Percentiles rank a stretch among this genome's conserved stretches.
Evolutionary conservation across 805 yeast species (phyloP).

Genomic region (Torulaspora indica): DNA sequence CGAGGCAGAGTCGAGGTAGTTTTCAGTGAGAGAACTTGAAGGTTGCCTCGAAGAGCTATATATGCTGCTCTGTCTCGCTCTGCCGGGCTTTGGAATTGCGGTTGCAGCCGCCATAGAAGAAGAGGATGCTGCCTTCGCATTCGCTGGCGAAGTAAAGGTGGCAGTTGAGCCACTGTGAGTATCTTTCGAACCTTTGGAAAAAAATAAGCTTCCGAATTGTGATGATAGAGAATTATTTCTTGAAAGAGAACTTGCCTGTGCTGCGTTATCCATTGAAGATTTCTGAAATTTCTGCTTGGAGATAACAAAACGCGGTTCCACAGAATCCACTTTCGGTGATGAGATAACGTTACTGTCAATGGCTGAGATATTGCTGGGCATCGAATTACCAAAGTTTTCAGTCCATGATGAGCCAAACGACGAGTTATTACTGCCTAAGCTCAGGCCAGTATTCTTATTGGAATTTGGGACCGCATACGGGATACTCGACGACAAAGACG

Average conservation of each 20-base stretch:
- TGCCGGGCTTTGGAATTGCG: constrained; percentile 35
- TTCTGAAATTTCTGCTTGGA: constrained; percentile 58
- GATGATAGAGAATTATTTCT: constrained; percentile 36
- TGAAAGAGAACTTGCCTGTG: constrained; percentile 25
- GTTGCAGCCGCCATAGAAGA: constrained; percentile 26
- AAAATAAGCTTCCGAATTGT: constrained; percentile 35
- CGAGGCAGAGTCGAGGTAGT: constrained; percentile 27
- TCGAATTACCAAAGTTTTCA: constrained; percentile 35
- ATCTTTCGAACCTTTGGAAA: constrained; percentile 29
- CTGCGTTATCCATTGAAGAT: constrained; percentile 26
- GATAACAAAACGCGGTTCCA: constrained; percentile 84
- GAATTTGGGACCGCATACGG: constrained; percentile 75
- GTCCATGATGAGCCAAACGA: constrained; percentile 36
- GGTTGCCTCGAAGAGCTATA: constrained; percentile 37
- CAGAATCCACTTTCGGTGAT: constrained; percentile 63
- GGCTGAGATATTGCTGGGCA: constrained; percentile 41
- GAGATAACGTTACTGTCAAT: constrained; percentile 58
- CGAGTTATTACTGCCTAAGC: constrained; percentile 28
- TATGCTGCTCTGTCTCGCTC: constrained; percentile 35
- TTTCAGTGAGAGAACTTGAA: constrained; percentile 25
- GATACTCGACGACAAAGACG: constrained; percentile 53
- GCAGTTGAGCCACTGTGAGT: constrained; percentile 3
- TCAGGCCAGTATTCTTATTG: constrained; percentile 31
- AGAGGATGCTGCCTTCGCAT: constrained; percentile 2
- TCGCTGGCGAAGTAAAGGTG: constrained; percentile 3